Evolutionary conservation across 2,329 filamentous ascomycete species (phyloP).

Genomic region (Aspergillus aculeatus): DNA sequence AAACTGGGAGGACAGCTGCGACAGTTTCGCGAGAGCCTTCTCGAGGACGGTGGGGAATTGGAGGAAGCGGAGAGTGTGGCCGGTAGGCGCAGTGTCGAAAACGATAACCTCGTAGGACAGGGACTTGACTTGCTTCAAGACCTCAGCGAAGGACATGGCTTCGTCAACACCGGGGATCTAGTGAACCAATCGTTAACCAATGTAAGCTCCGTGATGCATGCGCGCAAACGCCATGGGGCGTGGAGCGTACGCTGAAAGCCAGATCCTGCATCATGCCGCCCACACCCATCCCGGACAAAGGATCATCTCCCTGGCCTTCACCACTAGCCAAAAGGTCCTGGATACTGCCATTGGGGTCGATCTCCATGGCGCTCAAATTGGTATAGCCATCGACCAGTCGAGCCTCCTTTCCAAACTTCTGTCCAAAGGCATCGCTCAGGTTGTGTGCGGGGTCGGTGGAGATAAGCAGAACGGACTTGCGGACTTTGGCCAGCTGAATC

Average conservation of each 20-base stretch:
- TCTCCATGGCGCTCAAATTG: slow-evolving; percentile 97
- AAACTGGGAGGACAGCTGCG: slow-evolving; percentile 89
- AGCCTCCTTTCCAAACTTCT: slow-evolving; percentile 99
- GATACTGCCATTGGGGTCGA: slow-evolving; percentile 96
- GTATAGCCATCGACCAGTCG: slow-evolving; percentile 86
- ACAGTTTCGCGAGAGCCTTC: slow-evolving; percentile 96
- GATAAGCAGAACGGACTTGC: slow-evolving; percentile 94
- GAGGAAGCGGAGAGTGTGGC: slow-evolving; percentile 96
- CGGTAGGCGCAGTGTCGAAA: slow-evolving; percentile 97
- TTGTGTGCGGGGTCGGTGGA: slow-evolving; percentile 98
- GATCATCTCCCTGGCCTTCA: slow-evolving; percentile 59
- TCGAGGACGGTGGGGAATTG: slow-evolving; percentile 98
- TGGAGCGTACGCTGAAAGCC: slow-evolving; percentile 72
- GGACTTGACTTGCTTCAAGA: slow-evolving; percentile 98
- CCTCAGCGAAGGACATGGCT: slow-evolving; percentile 99
- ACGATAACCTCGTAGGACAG: slow-evolving; percentile 98
- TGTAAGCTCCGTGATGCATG: not conserved
- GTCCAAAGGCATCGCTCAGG: slow-evolving; percentile 92
- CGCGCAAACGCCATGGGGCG: not conserved
- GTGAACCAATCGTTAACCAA: slow-evolving; percentile 8
- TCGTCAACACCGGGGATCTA: slow-evolving; percentile 98
- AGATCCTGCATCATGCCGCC: slow-evolving; percentile 99
- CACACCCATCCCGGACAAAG: slow-evolving; percentile 69
- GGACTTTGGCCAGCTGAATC: slow-evolving; percentile 92
- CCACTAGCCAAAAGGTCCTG: slow-evolving; percentile 88